Evolutionary conservation across 2,329 filamentous ascomycete genomes (phyloP).

Genomic region (Aspergillus sp.): DNA sequence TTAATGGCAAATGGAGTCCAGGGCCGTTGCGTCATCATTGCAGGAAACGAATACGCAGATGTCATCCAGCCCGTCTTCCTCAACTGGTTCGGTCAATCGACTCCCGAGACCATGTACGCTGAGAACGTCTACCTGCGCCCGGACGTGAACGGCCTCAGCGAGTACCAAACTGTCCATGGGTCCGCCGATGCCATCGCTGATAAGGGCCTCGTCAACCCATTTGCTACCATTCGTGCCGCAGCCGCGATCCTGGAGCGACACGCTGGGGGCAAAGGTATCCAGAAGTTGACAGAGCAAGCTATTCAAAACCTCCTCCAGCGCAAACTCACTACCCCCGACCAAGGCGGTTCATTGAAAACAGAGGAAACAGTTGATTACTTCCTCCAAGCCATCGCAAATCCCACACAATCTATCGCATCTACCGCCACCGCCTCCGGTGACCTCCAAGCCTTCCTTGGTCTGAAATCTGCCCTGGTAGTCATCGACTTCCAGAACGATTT

Average conservation of each 20-base stretch:
- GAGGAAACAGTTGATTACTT: no score
- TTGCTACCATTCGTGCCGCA: not conserved
- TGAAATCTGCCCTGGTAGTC: no score
- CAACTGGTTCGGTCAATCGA: slow-evolving; percentile 1
- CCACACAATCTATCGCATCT: no score
- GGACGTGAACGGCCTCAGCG: not conserved
- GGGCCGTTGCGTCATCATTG: slow-evolving; percentile 2
- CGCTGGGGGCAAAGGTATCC: not conserved
- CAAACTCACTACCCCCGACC: slow-evolving; percentile 2
- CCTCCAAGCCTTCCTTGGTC: no score
- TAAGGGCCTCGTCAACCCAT: slow-evolving; percentile 4
- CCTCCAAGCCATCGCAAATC: no score
- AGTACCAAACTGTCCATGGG: slow-evolving; percentile 10
- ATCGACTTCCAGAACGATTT: not conserved
- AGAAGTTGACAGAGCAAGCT: not conserved
- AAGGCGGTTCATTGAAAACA: not conserved
- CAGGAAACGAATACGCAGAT: slow-evolving; percentile 9
- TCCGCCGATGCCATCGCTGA: slow-evolving; percentile 5
- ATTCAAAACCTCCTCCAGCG: not conserved
- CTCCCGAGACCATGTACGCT: slow-evolving; percentile 3
- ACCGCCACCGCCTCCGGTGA: no score
- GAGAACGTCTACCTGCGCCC: slow-evolving; percentile 10
- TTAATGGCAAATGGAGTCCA: slow-evolving; percentile 5
- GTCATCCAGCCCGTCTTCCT: slow-evolving; percentile 9
- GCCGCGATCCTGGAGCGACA: slow-evolving; percentile 7